These are phyloP conservation scores for Chaetomiaceae sp. DNA, from an alignment of 2,329 filamentous ascomycete species.

Conservation along the genomic window DNA sequence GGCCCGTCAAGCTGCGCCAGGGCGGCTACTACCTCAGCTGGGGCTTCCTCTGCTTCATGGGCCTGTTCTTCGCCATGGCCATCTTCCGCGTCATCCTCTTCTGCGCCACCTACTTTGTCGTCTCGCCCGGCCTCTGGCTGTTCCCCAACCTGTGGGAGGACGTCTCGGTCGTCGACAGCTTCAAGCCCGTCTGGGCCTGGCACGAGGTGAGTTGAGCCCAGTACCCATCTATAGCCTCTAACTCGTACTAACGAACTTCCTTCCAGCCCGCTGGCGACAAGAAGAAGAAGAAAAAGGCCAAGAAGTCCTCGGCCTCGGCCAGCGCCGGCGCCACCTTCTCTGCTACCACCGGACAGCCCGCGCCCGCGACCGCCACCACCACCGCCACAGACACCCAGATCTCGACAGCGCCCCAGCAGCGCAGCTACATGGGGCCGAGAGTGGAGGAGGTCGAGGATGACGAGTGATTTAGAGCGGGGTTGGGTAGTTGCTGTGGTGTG, in stretches of 20 bases:
- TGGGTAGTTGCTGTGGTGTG: conserved; percentile 1
- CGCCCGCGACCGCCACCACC: conserved; percentile 50
- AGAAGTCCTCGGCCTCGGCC: conserved; percentile 33
- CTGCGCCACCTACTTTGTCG: conserved; percentile 80
- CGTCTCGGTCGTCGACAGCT: conserved; percentile 96
- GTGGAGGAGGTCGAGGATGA: conserved; percentile 35
- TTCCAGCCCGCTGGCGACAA: conserved; percentile 18
- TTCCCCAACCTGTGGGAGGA: conserved; percentile 98
- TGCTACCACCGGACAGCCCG: conserved; percentile 48
- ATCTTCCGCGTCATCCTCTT: conserved; percentile 96
- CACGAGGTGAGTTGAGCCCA: conserved; percentile 80
- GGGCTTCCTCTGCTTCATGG: conserved; percentile 83
- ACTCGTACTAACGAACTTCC: conserved; percentile 25
- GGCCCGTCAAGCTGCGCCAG: conserved; percentile 84
- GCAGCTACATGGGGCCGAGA: conserved; percentile 41
- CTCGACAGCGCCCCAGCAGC: conserved; percentile 40
- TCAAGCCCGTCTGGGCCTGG: conserved; percentile 96
- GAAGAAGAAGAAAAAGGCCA: conserved; percentile 56
- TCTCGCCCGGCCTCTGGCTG: conserved; percentile 89
- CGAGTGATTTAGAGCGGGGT: too few relatives aligned
- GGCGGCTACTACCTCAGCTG: conserved; percentile 98
- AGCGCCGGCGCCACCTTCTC: conserved; percentile 43
- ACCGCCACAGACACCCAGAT: conserved; percentile 54
- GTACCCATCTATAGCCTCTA: too few relatives aligned
- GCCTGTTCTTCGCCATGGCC: conserved; percentile 94